Conservation (phyloP, 2,329 filamentous ascomycete species). For the Curvularia verruculosa region DNA sequence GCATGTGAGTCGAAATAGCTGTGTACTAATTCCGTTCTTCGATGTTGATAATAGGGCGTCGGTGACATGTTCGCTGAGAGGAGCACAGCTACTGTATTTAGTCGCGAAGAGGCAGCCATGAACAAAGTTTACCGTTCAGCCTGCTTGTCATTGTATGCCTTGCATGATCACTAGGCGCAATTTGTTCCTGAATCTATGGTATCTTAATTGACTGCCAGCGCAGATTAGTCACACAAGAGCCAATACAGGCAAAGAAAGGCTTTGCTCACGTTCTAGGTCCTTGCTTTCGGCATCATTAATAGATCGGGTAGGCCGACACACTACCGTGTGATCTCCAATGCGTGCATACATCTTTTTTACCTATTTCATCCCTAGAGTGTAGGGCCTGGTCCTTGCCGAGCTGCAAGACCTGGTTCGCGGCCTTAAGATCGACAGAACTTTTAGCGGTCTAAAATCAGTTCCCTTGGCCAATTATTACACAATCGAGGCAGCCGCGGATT, state of each 20-base stretch:
- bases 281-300: constrained; percentile 8
- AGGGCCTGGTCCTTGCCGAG: constrained; percentile 8
- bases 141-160: constrained; percentile 24
- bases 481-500: neutral
- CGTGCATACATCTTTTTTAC: constrained; percentile 16
- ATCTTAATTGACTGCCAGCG: constrained; percentile 12
- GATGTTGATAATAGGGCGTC: constrained; percentile 15
- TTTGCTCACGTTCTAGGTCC: constrained; percentile 8
- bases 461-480: constrained; percentile 1
- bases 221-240: constrained; percentile 21
- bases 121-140: constrained; percentile 14
- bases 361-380: constrained; percentile 8
- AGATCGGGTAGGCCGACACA: constrained; percentile 7
- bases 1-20: constrained; percentile 12
- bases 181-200: constrained; percentile 10
- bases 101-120: constrained; percentile 5
- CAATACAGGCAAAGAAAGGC: constrained; percentile 9
- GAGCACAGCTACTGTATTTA: constrained; percentile 9
- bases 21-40: constrained; percentile 6
- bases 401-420: constrained; percentile 10
- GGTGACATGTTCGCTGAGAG: constrained; percentile 18
- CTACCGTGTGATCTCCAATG: constrained; percentile 12
- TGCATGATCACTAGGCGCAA: constrained; percentile 14
- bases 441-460: neutral
- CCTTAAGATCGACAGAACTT: constrained; percentile 4